Evolutionary conservation across 225 moss, liverwort and hornwort genomes (phyloP).

Genomic region (Physcomitrium patens): DNA sequence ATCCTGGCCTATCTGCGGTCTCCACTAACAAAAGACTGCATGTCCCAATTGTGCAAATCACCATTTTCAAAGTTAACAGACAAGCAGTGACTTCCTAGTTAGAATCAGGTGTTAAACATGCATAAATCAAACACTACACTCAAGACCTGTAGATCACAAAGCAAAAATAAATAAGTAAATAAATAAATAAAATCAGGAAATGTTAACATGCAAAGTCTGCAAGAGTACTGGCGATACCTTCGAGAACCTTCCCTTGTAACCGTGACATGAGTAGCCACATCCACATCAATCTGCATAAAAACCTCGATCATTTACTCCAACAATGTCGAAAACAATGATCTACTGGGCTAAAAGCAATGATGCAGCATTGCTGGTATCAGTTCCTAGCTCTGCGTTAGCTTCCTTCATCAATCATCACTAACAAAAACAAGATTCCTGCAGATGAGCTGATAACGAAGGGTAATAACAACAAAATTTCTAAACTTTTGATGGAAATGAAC

Average conservation of each 20-base stretch:
- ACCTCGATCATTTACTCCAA: conserved; percentile 18
- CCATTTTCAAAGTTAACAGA: background rate
- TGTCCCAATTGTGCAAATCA: background rate
- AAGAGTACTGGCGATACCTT: conserved; percentile 43
- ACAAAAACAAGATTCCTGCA: background rate
- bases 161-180: too few relatives aligned
- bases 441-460: background rate
- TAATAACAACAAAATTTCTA: background rate
- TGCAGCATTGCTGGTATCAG: background rate
- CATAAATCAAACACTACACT: background rate
- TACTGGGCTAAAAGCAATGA: background rate
- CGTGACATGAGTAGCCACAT: conserved; percentile 82
- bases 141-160: background rate
- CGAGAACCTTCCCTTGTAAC: conserved; percentile 57
- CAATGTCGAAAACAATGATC: background rate
- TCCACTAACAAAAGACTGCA: conserved; percentile 77
- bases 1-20: conserved; percentile 94
- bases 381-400: too few relatives aligned
- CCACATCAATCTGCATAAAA: conserved; percentile 74
- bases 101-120: background rate
- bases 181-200: conserved; percentile 20
- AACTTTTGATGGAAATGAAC: background rate
- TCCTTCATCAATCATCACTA: conserved; percentile 11
- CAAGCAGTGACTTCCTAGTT: background rate
- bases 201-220: conserved; percentile 1